Evolutionary conservation across 2,329 filamentous ascomycete species (phyloP).

Genomic region (Trichoderma atrobrunneum): DNA sequence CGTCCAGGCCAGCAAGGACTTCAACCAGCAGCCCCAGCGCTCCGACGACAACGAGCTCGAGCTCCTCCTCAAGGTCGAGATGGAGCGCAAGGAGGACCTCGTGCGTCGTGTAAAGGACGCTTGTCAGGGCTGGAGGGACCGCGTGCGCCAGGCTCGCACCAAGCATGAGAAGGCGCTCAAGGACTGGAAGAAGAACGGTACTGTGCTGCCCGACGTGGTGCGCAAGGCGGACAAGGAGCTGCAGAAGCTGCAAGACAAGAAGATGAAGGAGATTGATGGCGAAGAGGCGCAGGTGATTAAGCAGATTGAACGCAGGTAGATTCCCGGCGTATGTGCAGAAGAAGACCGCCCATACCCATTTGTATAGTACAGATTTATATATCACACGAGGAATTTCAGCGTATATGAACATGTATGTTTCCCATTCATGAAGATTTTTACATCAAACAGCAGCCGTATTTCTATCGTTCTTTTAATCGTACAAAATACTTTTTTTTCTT

Average conservation of each 20-base stretch:
- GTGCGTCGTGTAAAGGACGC: slow-evolving; percentile 43
- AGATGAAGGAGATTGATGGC: slow-evolving; percentile 49
- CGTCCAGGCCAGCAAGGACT: slow-evolving; percentile 50
- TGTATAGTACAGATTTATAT: slow-evolving; percentile 19
- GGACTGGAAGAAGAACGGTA: slow-evolving; percentile 46
- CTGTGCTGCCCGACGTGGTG: slow-evolving; percentile 47
- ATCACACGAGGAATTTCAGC: slow-evolving; percentile 13
- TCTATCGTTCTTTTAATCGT: background rate
- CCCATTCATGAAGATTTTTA: slow-evolving; percentile 21
- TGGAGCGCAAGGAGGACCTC: slow-evolving; percentile 49
- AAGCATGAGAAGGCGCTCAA: slow-evolving; percentile 49
- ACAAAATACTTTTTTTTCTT: background rate
- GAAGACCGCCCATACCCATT: background rate
- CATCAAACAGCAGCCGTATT: background rate
- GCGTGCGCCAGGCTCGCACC: slow-evolving; percentile 46
- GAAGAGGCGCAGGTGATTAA: slow-evolving; percentile 49
- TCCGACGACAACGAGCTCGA: slow-evolving; percentile 59
- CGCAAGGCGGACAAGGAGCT: slow-evolving; percentile 47
- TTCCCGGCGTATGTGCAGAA: background rate
- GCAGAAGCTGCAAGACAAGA: slow-evolving; percentile 52
- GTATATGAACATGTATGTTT: background rate
- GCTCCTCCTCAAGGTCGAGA: slow-evolving; percentile 53
- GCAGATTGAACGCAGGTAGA: slow-evolving; percentile 34
- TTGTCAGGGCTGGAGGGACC: slow-evolving; percentile 50
- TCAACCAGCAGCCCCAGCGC: slow-evolving; percentile 60